These are phyloP conservation scores for Trichoderma atroviride DNA, from an alignment of 2,329 filamentous ascomycete genomes.

Conservation along the genomic window DNA sequence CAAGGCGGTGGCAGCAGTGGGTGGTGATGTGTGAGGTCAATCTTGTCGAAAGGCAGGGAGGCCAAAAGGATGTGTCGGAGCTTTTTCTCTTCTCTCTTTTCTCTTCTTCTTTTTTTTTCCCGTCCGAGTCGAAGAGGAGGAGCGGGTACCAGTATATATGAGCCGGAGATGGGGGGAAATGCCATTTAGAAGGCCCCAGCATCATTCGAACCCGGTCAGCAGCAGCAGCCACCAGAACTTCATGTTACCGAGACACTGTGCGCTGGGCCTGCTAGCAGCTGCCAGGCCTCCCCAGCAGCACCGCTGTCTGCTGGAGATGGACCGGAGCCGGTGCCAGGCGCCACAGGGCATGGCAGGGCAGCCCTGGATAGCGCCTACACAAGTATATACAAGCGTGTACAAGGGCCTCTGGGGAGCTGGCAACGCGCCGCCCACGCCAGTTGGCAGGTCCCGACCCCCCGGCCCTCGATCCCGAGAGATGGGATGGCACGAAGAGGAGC, in stretches of 20 bases:
- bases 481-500: constrained; percentile 1
- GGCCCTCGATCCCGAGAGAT: constrained; percentile 22
- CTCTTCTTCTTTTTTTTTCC: neutral
- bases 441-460: constrained; percentile 1
- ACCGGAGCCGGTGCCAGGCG: neutral
- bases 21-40: neutral
- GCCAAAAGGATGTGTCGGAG: neutral
- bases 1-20: neutral
- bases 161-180: constrained; percentile 5
- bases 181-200: neutral
- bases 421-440: constrained; percentile 1
- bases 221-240: neutral
- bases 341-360: neutral
- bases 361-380: neutral
- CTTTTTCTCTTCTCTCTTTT: neutral
- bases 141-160: neutral
- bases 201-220: neutral
- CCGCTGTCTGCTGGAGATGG: neutral
- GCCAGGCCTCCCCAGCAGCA: neutral
- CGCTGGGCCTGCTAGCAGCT: neutral
- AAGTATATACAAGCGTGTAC: neutral
- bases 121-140: neutral
- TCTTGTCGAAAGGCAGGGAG: neutral
- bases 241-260: constrained; percentile 16
- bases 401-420: neutral